Evolutionary conservation across 345 rosid species (phyloP), one percentile per base, ranked within the genome.

Genomic region (Salix dunnii): DNA sequence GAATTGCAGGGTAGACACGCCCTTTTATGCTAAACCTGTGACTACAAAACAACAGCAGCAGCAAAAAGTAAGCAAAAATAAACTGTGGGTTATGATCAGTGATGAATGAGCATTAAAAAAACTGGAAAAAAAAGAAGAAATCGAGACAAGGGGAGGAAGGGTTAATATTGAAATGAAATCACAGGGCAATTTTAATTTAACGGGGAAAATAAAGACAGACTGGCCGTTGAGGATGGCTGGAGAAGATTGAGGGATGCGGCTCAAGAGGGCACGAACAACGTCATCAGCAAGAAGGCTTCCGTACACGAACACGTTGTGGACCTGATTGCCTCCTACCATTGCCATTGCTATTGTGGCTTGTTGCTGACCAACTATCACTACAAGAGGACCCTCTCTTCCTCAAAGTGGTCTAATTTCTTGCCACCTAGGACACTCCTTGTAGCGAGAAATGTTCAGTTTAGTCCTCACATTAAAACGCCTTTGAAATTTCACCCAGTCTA

Each of bases 1-100:
- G 79, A 82, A 96, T 92, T 36, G 98, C 95, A 2, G 99, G 99
- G 88, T 96, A 93, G 61, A 92, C 88, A 18, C 98, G 92, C 20
- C 85, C 96, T 80, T 85, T 89, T 77, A 96, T 83, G 88, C 91
- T 90, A 78, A 89, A 93, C 80, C 98, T 92, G 70, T 87, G 94
- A 81, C 99, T 96, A 95, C 82, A 63, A 42, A 5, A 7, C 9
- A 68, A 67, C n/a, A 6, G 16, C 0, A 16, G 12, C 74, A 71
- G 17, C 21, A 38, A 43, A 7, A 18, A 48, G 10, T 0, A 60
- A 70, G 60, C 14, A 25, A 61, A 14, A 14, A 20, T 18, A 53
- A 53, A 53, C 0, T 8, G 23, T 2, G 23, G 61, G 25, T 53
- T 28, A 63, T 28, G 10, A 63, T 63, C 21, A 14, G 4, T 7